Conservation (phyloP, 225 moss, liverwort and hornwort species). For the Ulota crispa region DNA sequence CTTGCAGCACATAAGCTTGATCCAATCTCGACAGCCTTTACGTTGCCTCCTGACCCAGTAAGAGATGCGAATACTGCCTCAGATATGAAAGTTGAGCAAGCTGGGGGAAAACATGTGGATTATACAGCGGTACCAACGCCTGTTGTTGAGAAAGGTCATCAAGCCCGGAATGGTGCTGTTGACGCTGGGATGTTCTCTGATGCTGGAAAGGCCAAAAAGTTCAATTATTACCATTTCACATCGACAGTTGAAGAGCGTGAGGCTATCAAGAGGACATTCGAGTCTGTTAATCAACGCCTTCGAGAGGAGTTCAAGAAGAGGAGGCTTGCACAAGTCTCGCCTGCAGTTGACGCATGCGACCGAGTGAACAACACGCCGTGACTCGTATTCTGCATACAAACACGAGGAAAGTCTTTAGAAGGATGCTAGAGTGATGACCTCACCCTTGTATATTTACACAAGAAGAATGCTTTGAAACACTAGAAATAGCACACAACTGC, state of each 20-base stretch:
- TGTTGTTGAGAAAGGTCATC: slow-evolving; percentile 1
- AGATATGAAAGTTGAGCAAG: background rate
- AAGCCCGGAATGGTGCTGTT: background rate
- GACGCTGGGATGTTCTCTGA: background rate
- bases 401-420: background rate
- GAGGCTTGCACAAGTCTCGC: slow-evolving; percentile 6
- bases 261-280: slow-evolving; percentile 42
- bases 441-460: slow-evolving; percentile 7
- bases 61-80: background rate
- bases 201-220: slow-evolving; percentile 2
- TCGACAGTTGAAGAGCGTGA: slow-evolving; percentile 36
- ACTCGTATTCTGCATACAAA: background rate
- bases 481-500: background rate
- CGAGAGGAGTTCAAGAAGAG: slow-evolving; percentile 47
- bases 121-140: background rate
- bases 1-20: background rate
- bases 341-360: slow-evolving; percentile 1
- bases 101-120: background rate
- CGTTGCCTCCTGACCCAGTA: background rate
- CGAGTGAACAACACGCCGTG: slow-evolving; percentile 2
- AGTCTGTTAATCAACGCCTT: slow-evolving; percentile 39
- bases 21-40: background rate
- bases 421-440: background rate
- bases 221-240: slow-evolving; percentile 25
- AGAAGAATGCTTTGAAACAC: background rate